These are phyloP conservation scores for Diplosphaera chodatii DNA, from an alignment of 139 green algal species.

Conservation along the genomic window DNA sequence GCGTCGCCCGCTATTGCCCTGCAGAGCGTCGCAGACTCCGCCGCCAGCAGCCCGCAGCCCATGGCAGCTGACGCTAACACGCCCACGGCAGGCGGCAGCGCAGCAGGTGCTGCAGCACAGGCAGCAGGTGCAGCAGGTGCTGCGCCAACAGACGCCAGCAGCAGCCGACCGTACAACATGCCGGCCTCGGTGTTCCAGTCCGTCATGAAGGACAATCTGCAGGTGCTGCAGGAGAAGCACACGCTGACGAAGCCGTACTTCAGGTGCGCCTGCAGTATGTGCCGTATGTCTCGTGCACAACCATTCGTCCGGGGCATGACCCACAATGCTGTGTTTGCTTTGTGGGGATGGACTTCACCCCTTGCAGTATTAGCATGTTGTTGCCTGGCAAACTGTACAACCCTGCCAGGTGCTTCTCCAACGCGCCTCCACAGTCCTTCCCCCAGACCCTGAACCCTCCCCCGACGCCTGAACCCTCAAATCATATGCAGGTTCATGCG, in stretches of 20 bases:
- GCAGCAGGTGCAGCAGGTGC: neutral
- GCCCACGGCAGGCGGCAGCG: too few species aligned
- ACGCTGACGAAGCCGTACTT: neutral
- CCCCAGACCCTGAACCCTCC: too few species aligned
- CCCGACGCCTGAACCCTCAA: too few species aligned
- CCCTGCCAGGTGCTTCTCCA: too few species aligned
- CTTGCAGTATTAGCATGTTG: too few species aligned
- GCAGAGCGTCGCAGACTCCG: neutral
- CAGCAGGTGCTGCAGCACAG: neutral
- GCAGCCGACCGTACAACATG: neutral
- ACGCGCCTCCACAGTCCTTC: too few species aligned
- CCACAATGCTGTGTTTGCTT: too few species aligned
- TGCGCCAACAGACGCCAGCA: neutral
- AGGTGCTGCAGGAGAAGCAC: neutral
- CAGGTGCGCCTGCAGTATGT: neutral
- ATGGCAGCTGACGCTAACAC: neutral
- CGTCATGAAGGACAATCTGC: slow-evolving; percentile 10
- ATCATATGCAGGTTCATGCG: slow-evolving; percentile 50
- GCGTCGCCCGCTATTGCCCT: too few species aligned
- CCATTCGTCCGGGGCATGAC: too few species aligned
- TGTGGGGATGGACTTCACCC: too few species aligned
- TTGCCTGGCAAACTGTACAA: too few species aligned
- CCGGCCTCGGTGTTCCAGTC: neutral
- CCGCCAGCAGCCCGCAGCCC: neutral
- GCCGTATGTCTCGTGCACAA: too few species aligned